These are phyloP conservation scores for Solanum bulbocastanum DNA, from an alignment of 257 asterid species.

Conservation along the genomic window DNA sequence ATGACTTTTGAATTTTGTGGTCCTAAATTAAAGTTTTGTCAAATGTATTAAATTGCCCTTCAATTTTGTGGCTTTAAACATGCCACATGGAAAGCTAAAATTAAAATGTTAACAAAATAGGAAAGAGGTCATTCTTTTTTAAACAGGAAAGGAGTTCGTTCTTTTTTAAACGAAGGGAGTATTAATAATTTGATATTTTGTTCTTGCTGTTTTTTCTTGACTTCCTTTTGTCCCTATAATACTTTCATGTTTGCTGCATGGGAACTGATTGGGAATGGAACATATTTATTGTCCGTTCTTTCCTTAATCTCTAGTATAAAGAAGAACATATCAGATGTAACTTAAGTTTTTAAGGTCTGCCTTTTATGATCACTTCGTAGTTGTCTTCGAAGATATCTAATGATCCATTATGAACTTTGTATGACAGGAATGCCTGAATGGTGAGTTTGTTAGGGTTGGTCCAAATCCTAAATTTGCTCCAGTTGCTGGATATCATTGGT, in stretches of 20 bases:
- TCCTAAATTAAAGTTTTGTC: too few relatives aligned
- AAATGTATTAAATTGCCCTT: too few relatives aligned
- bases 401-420: not conserved
- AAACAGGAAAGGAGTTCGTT: too few relatives aligned
- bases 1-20: too few relatives aligned
- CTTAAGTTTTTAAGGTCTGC: not conserved
- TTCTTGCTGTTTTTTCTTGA: not conserved
- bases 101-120: too few relatives aligned
- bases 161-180: too few relatives aligned
- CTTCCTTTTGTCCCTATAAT: not conserved
- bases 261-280: not conserved
- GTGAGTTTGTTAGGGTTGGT: conserved; percentile 95
- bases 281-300: not conserved
- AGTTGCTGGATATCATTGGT: conserved; percentile 96
- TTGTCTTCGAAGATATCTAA: not conserved
- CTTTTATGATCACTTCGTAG: not conserved
- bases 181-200: not conserved
- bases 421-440: conserved; percentile 86
- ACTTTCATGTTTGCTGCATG: not conserved
- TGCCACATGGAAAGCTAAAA: too few relatives aligned
- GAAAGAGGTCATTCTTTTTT: too few relatives aligned
- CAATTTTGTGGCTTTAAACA: too few relatives aligned
- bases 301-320: not conserved
- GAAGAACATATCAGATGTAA: not conserved
- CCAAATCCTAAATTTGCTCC: conserved; percentile 94